Evolutionary conservation across 2,329 filamentous ascomycete species (phyloP).

Genomic region (Trichoderma polysporum): DNA sequence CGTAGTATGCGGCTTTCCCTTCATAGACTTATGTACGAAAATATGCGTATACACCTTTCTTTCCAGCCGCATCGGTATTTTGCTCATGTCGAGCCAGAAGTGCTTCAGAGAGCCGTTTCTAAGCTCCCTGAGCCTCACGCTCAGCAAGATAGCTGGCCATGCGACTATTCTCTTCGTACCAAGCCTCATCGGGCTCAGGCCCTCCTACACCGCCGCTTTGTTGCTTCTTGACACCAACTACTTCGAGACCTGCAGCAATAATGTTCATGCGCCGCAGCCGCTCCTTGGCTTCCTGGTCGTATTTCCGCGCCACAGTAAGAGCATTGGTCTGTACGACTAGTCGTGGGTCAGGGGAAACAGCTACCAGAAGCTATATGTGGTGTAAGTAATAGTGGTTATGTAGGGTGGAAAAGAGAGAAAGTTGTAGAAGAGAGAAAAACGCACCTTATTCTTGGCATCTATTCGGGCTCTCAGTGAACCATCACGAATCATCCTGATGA

Average conservation of each 20-base stretch:
- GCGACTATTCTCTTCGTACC: constrained; percentile 35
- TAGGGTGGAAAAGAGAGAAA: background rate
- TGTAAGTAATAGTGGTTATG: background rate
- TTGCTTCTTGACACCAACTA: constrained; percentile 38
- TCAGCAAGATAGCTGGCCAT: background rate
- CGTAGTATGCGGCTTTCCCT: background rate
- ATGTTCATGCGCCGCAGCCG: constrained; percentile 78
- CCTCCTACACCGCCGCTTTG: constrained; percentile 12
- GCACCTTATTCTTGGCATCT: constrained; percentile 75
- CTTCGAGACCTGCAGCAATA: constrained; percentile 70
- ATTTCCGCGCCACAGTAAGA: constrained; percentile 65
- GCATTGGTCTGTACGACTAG: constrained; percentile 68
- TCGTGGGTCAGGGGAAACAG: constrained; percentile 65
- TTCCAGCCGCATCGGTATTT: background rate
- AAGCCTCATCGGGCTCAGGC: constrained; percentile 34
- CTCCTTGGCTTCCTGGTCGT: constrained; percentile 73
- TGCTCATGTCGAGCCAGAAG: background rate
- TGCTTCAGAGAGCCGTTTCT: background rate
- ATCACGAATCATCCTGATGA: constrained; percentile 73
- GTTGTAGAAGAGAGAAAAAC: constrained; percentile 21
- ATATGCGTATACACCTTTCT: background rate
- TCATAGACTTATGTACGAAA: background rate
- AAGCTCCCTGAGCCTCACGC: constrained; percentile 14
- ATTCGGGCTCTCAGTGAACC: constrained; percentile 75
- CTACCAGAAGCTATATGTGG: constrained; percentile 63